These are phyloP conservation scores for Candida quercuum DNA, from an alignment of 805 yeast genomes.

Conservation along the genomic window DNA sequence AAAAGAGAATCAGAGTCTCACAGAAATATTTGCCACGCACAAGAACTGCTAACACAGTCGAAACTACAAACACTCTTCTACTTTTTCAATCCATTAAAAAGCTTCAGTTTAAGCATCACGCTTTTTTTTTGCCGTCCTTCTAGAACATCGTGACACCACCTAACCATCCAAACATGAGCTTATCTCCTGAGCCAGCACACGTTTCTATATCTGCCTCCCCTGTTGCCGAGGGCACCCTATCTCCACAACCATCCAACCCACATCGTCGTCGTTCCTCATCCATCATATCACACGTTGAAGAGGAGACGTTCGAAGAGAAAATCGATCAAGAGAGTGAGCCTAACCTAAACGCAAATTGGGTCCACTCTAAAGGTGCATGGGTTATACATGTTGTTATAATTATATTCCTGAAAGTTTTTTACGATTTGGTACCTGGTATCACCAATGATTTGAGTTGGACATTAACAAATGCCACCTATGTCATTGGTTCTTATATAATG, in stretches of 20 bases:
- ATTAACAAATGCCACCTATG: constrained; percentile 83
- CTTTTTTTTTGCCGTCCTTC: too few species aligned
- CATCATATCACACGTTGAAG: constrained; percentile 86
- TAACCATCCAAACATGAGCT: too few species aligned
- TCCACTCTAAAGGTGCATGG: constrained; percentile 96
- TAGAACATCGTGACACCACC: too few species aligned
- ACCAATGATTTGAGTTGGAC: constrained; percentile 90
- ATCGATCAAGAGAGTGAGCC: constrained; percentile 87
- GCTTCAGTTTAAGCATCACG: too few species aligned
- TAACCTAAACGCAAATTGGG: constrained; percentile 94
- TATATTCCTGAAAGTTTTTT: constrained; percentile 64
- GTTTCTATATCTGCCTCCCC: background rate
- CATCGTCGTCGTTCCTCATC: constrained; percentile 78
- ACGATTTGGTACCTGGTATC: constrained; percentile 75
- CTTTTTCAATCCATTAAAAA: too few species aligned
- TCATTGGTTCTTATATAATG: constrained; percentile 90
- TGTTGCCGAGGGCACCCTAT: constrained; percentile 6
- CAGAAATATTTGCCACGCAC: too few species aligned
- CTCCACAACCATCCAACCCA: constrained; percentile 17
- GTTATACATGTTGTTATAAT: constrained; percentile 83
- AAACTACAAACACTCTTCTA: too few species aligned
- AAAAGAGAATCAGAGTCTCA: too few species aligned
- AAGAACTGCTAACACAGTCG: too few species aligned
- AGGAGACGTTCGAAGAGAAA: constrained; percentile 86
- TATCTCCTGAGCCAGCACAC: too few species aligned